These are phyloP conservation scores for Trypanosoma cruzi DNA, from an alignment of 208 protist species.

Conservation along the genomic window DNA sequence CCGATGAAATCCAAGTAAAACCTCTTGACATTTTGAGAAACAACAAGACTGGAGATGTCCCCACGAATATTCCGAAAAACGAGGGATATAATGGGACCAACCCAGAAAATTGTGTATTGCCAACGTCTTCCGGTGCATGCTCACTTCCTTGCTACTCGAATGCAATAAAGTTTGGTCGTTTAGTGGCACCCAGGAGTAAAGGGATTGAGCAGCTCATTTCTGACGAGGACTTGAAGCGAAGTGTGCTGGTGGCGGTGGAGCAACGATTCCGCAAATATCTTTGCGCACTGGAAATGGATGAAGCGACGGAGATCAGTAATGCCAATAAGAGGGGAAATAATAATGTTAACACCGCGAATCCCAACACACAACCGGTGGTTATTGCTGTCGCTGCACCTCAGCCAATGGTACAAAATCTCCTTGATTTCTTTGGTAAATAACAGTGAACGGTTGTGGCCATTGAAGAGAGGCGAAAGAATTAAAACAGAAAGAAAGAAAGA, in stretches of 20 bases:
- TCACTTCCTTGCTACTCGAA: not conserved
- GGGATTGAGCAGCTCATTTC: not conserved
- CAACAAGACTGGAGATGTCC: no score
- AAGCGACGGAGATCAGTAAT: not conserved
- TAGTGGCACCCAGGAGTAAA: not conserved
- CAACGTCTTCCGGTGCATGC: not conserved
- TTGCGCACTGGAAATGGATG: not conserved
- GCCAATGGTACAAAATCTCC: constrained; percentile 25
- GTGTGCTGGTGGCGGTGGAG: constrained; percentile 14
- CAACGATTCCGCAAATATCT: constrained; percentile 10
- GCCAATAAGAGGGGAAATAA: not conserved
- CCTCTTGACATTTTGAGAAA: no score
- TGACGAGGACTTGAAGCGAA: constrained; percentile 13
- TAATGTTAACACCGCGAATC: no score
- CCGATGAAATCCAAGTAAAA: no score
- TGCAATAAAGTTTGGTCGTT: not conserved
- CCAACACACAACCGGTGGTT: no score
- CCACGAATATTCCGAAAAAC: no score
- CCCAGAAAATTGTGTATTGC: not conserved
- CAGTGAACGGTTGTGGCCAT: not conserved
- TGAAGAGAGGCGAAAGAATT: no score
- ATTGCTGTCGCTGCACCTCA: no score
- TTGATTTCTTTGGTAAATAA: constrained; percentile 22
- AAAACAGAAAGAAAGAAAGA: no score
- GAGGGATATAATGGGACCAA: no score